Evolutionary conservation across 1,284 basidiomycete species (phyloP).

Genomic region (Trichosporon ovoides): DNA sequence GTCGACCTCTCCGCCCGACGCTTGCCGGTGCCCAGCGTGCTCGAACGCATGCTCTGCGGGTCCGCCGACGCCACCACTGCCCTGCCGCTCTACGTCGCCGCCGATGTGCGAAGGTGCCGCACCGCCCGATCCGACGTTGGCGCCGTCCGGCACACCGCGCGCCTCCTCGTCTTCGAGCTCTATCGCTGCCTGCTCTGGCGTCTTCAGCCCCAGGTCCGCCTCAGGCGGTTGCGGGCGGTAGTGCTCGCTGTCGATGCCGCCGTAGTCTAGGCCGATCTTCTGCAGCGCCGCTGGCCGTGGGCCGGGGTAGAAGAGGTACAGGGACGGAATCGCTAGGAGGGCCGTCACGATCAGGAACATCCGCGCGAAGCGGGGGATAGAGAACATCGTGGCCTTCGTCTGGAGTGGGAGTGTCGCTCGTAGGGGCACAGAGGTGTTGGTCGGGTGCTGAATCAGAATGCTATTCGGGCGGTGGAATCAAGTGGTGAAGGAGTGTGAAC

Average conservation of each 20-base stretch:
- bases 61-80: not conserved
- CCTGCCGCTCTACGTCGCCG: not conserved
- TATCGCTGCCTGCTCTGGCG: not conserved
- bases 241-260: constrained; percentile 41
- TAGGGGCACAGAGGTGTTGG: too few relatives aligned
- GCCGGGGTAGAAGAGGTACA: constrained; percentile 36
- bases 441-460: not conserved
- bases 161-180: constrained; percentile 15
- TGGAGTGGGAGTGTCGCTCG: not conserved
- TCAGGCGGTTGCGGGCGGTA: constrained; percentile 24
- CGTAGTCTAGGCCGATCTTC: constrained; percentile 26
- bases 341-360: constrained; percentile 34
- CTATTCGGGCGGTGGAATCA: too few relatives aligned
- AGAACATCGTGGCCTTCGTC: constrained; percentile 16
- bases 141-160: constrained; percentile 16
- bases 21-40: not conserved
- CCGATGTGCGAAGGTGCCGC: not conserved
- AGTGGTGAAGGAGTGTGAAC: too few relatives aligned
- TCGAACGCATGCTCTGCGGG: constrained; percentile 3
- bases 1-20: too few relatives aligned
- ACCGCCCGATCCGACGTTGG: not conserved
- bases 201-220: constrained; percentile 12
- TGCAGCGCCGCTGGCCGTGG: not conserved
- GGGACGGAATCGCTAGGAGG: constrained; percentile 34
- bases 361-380: constrained; percentile 32